Percentiles rank a stretch among this genome's conserved stretches.
Evolutionary conservation across 2,329 filamentous ascomycete species (phyloP).

Genomic region (Cercospora nicotianae): DNA sequence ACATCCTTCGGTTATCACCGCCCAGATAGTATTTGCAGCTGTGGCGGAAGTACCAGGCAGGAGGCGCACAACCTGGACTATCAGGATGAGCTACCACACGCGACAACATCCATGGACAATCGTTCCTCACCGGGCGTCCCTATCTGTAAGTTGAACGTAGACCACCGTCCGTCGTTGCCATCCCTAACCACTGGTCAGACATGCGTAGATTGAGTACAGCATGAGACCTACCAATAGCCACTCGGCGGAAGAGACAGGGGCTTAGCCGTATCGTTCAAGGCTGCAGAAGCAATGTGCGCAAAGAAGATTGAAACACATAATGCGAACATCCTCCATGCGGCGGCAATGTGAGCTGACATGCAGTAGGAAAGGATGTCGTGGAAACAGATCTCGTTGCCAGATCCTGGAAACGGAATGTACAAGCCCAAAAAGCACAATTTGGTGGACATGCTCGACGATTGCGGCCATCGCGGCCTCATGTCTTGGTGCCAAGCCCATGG

Average conservation of each 20-base stretch:
- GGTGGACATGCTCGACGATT: too few species aligned
- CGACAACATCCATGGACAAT: not conserved
- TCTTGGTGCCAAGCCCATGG: not conserved
- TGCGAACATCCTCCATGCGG: not conserved
- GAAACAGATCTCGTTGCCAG: not conserved
- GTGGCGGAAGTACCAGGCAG: constrained; percentile 30
- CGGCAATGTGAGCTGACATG: not conserved
- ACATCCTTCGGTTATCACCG: constrained; percentile 31
- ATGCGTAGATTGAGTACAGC: too few species aligned
- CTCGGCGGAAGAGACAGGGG: constrained; percentile 6
- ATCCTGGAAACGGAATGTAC: not conserved
- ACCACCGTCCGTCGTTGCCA: constrained; percentile 21
- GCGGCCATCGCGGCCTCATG: not conserved
- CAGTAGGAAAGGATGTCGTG: not conserved
- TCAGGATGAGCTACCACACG: not conserved
- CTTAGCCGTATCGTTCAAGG: not conserved
- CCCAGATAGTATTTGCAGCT: constrained; percentile 25
- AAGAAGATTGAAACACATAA: not conserved
- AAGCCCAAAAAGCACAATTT: too few species aligned
- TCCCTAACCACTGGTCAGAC: not conserved
- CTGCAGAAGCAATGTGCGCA: not conserved
- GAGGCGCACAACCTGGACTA: constrained; percentile 24
- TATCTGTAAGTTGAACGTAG: constrained; percentile 16
- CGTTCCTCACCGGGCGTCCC: constrained; percentile 10
- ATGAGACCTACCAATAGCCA: not conserved